Percentiles rank a stretch among this genome's conserved stretches.
Conservation (phyloP, 345 rosid genomes). For the Cardamine resedifolia region DNA sequence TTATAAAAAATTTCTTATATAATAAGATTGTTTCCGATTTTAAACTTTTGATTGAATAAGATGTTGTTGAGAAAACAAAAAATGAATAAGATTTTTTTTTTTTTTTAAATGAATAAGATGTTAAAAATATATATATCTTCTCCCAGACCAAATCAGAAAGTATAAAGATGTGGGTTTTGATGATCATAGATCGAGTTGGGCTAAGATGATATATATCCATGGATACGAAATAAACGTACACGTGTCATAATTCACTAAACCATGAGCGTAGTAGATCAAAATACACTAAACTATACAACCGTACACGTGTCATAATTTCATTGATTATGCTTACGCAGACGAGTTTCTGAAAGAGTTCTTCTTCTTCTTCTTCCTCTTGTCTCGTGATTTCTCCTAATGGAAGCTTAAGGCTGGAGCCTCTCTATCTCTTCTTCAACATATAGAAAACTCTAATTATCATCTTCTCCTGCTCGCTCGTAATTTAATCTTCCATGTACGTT, state of each 20-base stretch:
- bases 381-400: conserved; percentile 1
- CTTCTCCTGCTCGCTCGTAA: conserved; percentile 1
- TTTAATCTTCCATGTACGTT: conserved; percentile 12
- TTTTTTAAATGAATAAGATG: no score
- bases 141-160: no score
- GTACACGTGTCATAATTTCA: neutral
- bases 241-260: neutral
- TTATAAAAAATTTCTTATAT: no score
- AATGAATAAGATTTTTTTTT: no score
- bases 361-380: neutral
- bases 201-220: no score
- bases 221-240: neutral
- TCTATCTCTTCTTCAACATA: neutral
- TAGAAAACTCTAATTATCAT: neutral
- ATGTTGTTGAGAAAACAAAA: no score
- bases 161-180: no score
- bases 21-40: no score
- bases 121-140: no score
- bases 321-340: conserved; percentile 27
- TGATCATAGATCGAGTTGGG: no score
- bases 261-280: no score
- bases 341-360: neutral
- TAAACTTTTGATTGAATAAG: no score
- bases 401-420: neutral
- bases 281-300: neutral